Evolutionary conservation across 1,284 basidiomycete genomes (phyloP).

Genomic region (Phellopilus nigrolimitatus): DNA sequence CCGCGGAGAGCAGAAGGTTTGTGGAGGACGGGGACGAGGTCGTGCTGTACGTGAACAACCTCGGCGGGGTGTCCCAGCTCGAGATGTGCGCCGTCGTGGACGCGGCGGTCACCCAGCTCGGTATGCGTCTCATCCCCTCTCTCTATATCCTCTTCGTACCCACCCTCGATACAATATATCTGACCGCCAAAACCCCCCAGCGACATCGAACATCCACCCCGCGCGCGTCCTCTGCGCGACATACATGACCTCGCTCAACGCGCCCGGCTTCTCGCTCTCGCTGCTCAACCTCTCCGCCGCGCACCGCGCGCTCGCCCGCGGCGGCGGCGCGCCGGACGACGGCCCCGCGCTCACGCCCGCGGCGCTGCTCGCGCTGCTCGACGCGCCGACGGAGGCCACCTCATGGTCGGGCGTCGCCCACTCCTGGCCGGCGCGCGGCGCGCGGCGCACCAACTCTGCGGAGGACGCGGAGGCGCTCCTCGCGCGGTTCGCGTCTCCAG

Average conservation of each 20-base stretch:
- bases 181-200: background rate
- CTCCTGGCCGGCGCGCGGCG: constrained; percentile 19
- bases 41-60: constrained; percentile 49
- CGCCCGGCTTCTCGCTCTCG: constrained; percentile 41
- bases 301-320: constrained; percentile 1
- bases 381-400: constrained; percentile 35
- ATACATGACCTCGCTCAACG: constrained; percentile 44
- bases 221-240: constrained; percentile 26
- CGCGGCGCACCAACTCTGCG: constrained; percentile 1
- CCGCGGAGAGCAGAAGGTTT: background rate
- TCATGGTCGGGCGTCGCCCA: constrained; percentile 35
- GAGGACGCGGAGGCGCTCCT: constrained; percentile 17
- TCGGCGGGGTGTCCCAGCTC: constrained; percentile 50
- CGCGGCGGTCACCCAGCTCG: constrained; percentile 37
- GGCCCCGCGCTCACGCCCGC: constrained; percentile 21
- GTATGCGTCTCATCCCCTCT: constrained; percentile 27
- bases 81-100: constrained; percentile 48
- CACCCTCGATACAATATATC: background rate
- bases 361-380: constrained; percentile 32
- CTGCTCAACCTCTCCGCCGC: constrained; percentile 31
- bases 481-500: background rate
- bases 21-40: constrained; percentile 28
- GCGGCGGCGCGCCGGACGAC: constrained; percentile 23
- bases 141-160: background rate
- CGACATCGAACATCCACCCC: constrained; percentile 4